Percentiles rank a stretch among this genome's conserved stretches.
These are phyloP conservation scores for Yamadazyma spencermartinsiae DNA, from an alignment of 1,139 yeast genomes.

Conservation along the genomic window DNA sequence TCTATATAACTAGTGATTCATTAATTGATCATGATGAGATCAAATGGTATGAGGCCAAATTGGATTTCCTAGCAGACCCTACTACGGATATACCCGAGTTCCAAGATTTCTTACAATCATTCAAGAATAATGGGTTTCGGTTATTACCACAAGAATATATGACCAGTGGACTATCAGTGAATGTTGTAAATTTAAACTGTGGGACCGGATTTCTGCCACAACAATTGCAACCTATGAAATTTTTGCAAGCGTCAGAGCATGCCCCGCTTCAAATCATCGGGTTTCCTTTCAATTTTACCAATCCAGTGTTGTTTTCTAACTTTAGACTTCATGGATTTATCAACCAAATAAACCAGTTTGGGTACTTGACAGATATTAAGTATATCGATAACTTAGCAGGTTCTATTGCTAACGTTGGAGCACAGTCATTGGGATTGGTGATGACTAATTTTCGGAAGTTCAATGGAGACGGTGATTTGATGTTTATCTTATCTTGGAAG, in stretches of 20 bases:
- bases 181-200: constrained; percentile 6
- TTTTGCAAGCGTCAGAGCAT: constrained; percentile 7
- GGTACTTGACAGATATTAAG: constrained; percentile 51
- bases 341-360: constrained; percentile 26
- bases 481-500: constrained; percentile 53
- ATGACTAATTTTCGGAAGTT: constrained; percentile 49
- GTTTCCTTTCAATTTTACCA: constrained; percentile 60
- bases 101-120: constrained; percentile 16
- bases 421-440: constrained; percentile 46
- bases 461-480: constrained; percentile 64
- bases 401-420: constrained; percentile 36
- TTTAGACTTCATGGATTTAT: constrained; percentile 50
- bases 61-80: constrained; percentile 10
- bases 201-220: neutral
- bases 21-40: constrained; percentile 17
- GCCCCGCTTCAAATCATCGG: constrained; percentile 20
- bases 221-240: constrained; percentile 9
- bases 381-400: constrained; percentile 71
- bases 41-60: constrained; percentile 21
- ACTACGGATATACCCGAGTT: constrained; percentile 13
- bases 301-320: constrained; percentile 44
- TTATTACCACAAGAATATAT: constrained; percentile 28
- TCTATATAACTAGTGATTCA: constrained; percentile 20
- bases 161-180: constrained; percentile 7
- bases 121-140: constrained; percentile 27